Evolutionary conservation across 2,329 filamentous ascomycete species (phyloP), one percentile per base, ranked within the genome.

Genomic region (Volutella citrinella): DNA sequence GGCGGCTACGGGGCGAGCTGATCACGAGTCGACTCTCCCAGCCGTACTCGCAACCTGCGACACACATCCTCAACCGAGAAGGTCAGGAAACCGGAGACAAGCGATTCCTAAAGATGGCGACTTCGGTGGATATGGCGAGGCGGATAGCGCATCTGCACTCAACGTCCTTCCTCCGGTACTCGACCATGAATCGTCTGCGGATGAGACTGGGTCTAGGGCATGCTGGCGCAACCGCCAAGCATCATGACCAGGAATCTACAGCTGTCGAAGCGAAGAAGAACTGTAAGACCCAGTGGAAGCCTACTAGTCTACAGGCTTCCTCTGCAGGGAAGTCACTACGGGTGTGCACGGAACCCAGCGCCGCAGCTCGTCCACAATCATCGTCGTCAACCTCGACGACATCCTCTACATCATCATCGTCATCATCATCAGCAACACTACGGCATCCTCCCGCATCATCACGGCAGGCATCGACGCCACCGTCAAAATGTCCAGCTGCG

Each of bases 11-110:
- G 2, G 64, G 77, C 4, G 61, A 73, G 14, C 69, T 87, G 26
- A 76, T 86, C 51, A 87, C 84, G 3, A 86, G 81, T 14, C 73
- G 81, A 7, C 75, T 87, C 1, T 86, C 82, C 9, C 74, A 70
- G 29, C 82, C 83, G 2, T 87, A 78, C 57, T 85, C 82, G 0
- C 68, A 76, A 18, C 83, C 83, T 0, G 79, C 83, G 4, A 80
- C 81, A 26, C 81, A 87, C 49, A 84, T 86, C 36, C 68, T 82
- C 32, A 77, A 81, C 55, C 73, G 80, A 17, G 79, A 78, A 36
- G 68, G 65, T 10, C 51, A 59, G 10, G 57, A 64, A 2, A 46
- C 56, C 3, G 66, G 69, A 5, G 66, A 72, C 43, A 70, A 65
- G 47, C 61, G 69, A 5, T 71, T 76, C 32, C 48, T 72, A 19